Base-by-base conservation (phyloP, 805 yeast genomes). In the Yarrowia porcina region DNA sequence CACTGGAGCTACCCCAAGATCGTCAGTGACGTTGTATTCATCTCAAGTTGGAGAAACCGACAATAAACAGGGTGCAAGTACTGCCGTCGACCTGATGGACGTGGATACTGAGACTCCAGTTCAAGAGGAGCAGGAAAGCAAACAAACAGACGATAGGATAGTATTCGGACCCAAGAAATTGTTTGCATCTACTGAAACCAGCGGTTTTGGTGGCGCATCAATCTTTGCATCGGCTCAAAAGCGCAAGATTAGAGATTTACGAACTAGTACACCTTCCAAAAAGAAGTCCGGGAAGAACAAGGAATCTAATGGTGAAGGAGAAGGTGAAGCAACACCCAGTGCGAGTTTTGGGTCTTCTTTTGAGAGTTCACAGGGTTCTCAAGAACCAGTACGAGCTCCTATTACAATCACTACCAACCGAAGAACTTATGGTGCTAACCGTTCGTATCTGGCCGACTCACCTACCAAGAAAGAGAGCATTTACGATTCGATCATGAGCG, bases 401-500 rank as follows among this genome's bases (percentile, higher is more conserved):
- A 13, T 32, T 13, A 32, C 57, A 4, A 28, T 52, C n/a, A 52
- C 25, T 10, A 36, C 44, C 32, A 52, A 18, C 33, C 21, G 21
- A 18, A 27, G 61, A 4, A 56, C 61, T 1, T 56, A 39, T 20
- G 61, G 61, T 2, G 47, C 61, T 5, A 56, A 41, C 23, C 27
- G 61, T 2, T 28, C 49, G 5, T 56, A 56, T 10, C 61, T 39
- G 4, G 61, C 61, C 3, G 61, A 56, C 28, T 56, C 61, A 2
- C 61, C 61, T 10, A 56, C 61, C 36, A 56, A 41, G 13, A 41
- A 18, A 28, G 47, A 39, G 20, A 32, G 13, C 28, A 17, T 28
- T 9, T 39, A 56, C 13, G 36, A 18, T 2, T 56, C 61, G 2
- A 27, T 39, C 25, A 15, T 25, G 25, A 56, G 61, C 15, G 61